Conservation (phyloP, 768 basidiomycete genomes). For the Mycena chlorophos region DNA sequence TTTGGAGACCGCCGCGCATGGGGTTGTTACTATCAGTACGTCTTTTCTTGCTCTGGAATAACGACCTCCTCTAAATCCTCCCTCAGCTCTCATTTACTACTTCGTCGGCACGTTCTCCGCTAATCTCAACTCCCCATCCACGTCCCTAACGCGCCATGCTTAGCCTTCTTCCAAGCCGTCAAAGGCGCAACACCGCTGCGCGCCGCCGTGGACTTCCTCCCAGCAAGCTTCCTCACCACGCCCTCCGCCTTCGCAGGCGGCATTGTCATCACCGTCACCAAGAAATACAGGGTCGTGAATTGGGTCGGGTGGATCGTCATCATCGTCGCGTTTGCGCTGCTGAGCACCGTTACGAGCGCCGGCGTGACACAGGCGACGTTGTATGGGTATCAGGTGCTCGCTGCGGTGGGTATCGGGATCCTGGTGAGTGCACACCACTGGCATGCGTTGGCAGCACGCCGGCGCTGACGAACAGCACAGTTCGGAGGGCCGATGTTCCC, state of each 20-base stretch:
- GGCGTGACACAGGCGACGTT: slow-evolving; percentile 13
- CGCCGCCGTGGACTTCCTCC: slow-evolving; percentile 38
- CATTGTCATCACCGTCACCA: slow-evolving; percentile 27
- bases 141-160: background rate
- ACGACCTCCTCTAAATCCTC: too few relatives aligned
- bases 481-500: slow-evolving; percentile 31
- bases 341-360: slow-evolving; percentile 24
- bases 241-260: slow-evolving; percentile 40
- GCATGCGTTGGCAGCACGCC: too few relatives aligned
- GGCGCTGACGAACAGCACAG: background rate
- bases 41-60: too few relatives aligned
- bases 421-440: background rate
- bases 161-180: slow-evolving; percentile 48
- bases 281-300: slow-evolving; percentile 36
- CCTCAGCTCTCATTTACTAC: slow-evolving; percentile 33
- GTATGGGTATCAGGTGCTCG: slow-evolving; percentile 31
- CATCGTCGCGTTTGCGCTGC: slow-evolving; percentile 37
- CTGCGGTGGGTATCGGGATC: background rate
- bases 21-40: too few relatives aligned
- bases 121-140: background rate
- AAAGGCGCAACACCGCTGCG: slow-evolving; percentile 35
- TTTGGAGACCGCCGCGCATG: slow-evolving; percentile 32
- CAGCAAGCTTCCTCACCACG: slow-evolving; percentile 32
- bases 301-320: slow-evolving; percentile 36
- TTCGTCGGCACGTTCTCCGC: slow-evolving; percentile 31